These are phyloP conservation scores for Citrus maxima DNA, from an alignment of 345 rosid species.

Conservation along the genomic window DNA sequence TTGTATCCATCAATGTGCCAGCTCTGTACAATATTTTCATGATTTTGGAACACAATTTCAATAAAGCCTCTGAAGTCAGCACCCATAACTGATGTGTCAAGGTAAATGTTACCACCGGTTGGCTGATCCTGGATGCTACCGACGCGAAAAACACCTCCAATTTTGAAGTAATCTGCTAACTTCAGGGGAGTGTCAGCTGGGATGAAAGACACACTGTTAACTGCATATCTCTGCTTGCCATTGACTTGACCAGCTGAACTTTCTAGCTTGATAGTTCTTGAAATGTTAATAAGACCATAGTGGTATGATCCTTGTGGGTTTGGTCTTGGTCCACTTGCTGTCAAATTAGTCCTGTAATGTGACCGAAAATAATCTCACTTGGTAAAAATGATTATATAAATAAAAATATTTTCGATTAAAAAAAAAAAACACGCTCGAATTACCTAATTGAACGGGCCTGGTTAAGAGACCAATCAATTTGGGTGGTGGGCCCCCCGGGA, in stretches of 20 bases:
- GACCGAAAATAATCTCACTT: not conserved
- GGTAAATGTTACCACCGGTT: constrained; percentile 27
- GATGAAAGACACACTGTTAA: constrained; percentile 69
- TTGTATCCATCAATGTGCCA: constrained; percentile 82
- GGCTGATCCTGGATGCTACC: constrained; percentile 67
- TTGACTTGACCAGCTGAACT: constrained; percentile 58
- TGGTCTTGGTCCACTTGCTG: constrained; percentile 94
- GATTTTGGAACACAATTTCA: constrained; percentile 79
- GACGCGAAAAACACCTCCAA: constrained; percentile 54
- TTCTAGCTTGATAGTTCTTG: constrained; percentile 55
- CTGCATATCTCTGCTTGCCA: constrained; percentile 77
- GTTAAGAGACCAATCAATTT: constrained; percentile 62
- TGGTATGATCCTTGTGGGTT: constrained; percentile 98
- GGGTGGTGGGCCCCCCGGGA: constrained; percentile 44
- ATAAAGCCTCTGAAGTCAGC: constrained; percentile 55
- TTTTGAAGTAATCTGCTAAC: constrained; percentile 82
- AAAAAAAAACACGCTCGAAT: not conserved
- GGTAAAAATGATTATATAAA: no score
- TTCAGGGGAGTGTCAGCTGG: constrained; percentile 75
- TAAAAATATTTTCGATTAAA: not conserved
- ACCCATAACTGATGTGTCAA: constrained; percentile 80
- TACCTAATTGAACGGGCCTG: constrained; percentile 81
- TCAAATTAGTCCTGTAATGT: constrained; percentile 62
- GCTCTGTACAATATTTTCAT: constrained; percentile 65
- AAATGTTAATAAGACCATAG: constrained; percentile 62